Evolutionary conservation across 208 protist genomes (phyloP).

Genomic region (Crithidia mellificae): DNA sequence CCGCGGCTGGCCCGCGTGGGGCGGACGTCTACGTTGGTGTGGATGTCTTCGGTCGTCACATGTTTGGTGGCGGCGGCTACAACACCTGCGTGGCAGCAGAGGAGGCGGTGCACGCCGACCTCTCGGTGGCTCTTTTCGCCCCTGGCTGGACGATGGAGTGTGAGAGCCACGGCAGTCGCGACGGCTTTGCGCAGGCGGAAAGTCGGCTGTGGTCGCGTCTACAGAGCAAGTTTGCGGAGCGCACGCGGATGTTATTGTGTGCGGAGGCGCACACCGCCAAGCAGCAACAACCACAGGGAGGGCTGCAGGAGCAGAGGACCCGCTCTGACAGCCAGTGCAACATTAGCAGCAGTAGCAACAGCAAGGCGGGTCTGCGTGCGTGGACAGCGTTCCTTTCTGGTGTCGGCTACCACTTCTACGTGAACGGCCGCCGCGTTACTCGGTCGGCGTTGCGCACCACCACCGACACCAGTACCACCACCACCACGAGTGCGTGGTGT

Average conservation of each 20-base stretch:
- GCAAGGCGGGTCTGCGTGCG: not conserved
- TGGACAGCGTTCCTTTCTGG: constrained; percentile 62
- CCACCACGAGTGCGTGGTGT: constrained; percentile 32
- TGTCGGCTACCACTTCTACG: constrained; percentile 56
- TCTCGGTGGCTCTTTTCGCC: constrained; percentile 90
- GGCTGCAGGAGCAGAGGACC: too few species aligned
- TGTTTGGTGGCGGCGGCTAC: constrained; percentile 79
- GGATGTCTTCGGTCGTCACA: constrained; percentile 83
- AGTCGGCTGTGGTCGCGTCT: constrained; percentile 55
- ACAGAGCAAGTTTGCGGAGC: constrained; percentile 41
- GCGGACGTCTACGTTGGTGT: constrained; percentile 80
- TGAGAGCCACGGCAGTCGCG: constrained; percentile 40
- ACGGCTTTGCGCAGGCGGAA: constrained; percentile 55
- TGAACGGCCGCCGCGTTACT: constrained; percentile 45
- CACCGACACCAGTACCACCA: not conserved
- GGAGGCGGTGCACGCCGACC: constrained; percentile 19
- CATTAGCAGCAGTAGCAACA: not conserved
- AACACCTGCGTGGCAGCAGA: constrained; percentile 54
- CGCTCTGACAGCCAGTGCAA: not conserved
- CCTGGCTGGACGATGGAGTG: constrained; percentile 86
- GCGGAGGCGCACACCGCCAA: not conserved
- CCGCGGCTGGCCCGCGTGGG: constrained; percentile 35
- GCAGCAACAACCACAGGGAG: too few species aligned
- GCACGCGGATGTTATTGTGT: constrained; percentile 1
- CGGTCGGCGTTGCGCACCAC: not conserved